phyloP scores from a whole-genome alignment of 768 basidiomycete species.

The Hericium erinaceus region DNA sequence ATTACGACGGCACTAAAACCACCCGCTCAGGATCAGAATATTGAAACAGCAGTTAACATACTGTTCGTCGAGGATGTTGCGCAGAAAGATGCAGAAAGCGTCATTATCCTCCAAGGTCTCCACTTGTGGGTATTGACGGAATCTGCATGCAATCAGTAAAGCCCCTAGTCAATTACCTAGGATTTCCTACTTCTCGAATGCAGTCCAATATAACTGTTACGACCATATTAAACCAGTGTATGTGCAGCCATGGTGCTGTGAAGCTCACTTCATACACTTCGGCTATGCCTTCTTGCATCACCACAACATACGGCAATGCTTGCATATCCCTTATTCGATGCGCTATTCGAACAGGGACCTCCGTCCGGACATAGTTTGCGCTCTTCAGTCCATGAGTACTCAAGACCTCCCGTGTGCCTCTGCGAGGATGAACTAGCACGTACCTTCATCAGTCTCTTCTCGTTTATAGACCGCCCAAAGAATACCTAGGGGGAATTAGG shows the following conservation, averaged over 20 bases:
- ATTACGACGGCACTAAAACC: constrained; percentile 58
- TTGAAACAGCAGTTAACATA: constrained; percentile 27
- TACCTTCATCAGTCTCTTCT: constrained; percentile 71
- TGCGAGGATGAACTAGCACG: constrained; percentile 6
- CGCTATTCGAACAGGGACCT: constrained; percentile 80
- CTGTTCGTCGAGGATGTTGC: constrained; percentile 65
- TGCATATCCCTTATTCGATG: constrained; percentile 85
- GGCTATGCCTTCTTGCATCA: constrained; percentile 75
- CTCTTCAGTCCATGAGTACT: constrained; percentile 37
- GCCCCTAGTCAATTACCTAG: not conserved
- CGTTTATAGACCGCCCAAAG: constrained; percentile 76
- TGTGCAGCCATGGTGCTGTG: not conserved
- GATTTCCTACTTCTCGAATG: constrained; percentile 64
- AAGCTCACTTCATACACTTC: constrained; percentile 72
- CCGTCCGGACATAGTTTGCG: constrained; percentile 85
- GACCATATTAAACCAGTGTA: not conserved
- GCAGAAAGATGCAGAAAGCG: constrained; percentile 66
- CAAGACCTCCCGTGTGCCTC: not conserved
- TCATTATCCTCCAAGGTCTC: constrained; percentile 67
- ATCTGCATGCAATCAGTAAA: constrained; percentile 10
- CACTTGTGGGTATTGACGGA: constrained; percentile 62
- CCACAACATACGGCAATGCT: constrained; percentile 75
- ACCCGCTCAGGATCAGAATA: not conserved
- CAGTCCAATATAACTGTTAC: constrained; percentile 74
- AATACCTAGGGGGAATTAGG: constrained; percentile 46